Conservation (phyloP, 2,329 filamentous ascomycete genomes). For the Sporothrix pallida region DNA sequence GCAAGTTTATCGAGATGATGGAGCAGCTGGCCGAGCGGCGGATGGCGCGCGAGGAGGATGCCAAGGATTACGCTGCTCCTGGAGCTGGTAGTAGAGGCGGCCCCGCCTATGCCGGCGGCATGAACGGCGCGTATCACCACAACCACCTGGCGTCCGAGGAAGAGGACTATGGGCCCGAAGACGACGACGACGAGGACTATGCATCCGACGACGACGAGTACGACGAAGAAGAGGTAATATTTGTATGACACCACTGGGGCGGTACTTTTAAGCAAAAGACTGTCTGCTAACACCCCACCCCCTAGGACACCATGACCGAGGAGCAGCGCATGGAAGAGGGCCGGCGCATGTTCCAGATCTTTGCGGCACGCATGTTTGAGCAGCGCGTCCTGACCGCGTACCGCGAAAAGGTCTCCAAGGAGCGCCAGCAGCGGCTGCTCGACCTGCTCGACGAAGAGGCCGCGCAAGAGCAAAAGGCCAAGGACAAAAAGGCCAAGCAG, state of each 20-base stretch:
- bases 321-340: conserved; percentile 99
- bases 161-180: conserved; percentile 53
- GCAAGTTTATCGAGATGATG: conserved; percentile 99
- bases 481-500: conserved; percentile 91
- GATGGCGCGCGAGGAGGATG: conserved; percentile 96
- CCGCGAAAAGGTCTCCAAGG: conserved; percentile 91
- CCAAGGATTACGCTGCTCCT: conserved; percentile 71
- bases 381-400: conserved; percentile 97
- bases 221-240: conserved; percentile 76
- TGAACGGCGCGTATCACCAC: conserved; percentile 70
- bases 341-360: conserved; percentile 98
- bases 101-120: conserved; percentile 44
- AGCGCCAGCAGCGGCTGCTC: conserved; percentile 87
- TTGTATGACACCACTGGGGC: background rate
- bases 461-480: conserved; percentile 74
- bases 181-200: conserved; percentile 64
- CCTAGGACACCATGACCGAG: conserved; percentile 91
- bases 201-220: conserved; percentile 70
- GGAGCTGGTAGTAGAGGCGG: too few species aligned
- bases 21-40: conserved; percentile 96
- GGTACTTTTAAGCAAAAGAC: too few species aligned
- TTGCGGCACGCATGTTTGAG: conserved; percentile 98
- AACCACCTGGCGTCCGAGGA: conserved; percentile 71
- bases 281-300: too few species aligned
- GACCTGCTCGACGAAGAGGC: conserved; percentile 90